Evolutionary conservation across 257 asterid genomes (phyloP).

Genomic region (Prunella vulgaris): DNA sequence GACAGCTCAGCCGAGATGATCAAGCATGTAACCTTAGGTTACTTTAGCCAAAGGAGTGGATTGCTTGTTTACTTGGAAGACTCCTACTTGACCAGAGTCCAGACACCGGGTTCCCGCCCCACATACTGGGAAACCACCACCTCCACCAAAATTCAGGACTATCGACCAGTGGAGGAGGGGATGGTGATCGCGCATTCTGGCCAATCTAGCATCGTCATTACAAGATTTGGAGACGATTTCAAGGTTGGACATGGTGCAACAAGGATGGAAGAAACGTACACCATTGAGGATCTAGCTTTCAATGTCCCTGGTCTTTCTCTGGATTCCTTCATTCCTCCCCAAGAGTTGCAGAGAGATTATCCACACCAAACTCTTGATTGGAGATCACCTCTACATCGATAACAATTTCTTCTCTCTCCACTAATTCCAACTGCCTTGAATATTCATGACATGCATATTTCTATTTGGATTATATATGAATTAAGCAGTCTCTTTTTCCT

Average conservation of each 20-base stretch:
- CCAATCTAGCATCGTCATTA: conserved; percentile 56
- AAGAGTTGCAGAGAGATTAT: conserved; percentile 46
- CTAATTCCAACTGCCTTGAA: background rate
- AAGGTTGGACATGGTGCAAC: conserved; percentile 53
- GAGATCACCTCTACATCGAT: conserved; percentile 50
- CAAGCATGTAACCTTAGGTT: conserved; percentile 64
- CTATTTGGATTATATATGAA: background rate
- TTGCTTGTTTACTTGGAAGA: conserved; percentile 61
- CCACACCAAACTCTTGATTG: conserved; percentile 42
- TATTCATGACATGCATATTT: background rate
- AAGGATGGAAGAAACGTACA: conserved; percentile 75
- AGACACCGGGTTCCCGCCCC: conserved; percentile 66
- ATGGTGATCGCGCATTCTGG: conserved; percentile 75
- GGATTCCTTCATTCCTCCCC: conserved; percentile 74
- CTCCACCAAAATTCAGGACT: conserved; percentile 65
- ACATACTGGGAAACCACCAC: conserved; percentile 79
- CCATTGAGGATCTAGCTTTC: conserved; percentile 66
- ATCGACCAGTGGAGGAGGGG: conserved; percentile 51
- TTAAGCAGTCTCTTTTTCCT: background rate
- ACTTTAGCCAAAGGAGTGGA: conserved; percentile 80
- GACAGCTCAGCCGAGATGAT: conserved; percentile 82
- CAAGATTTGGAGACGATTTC: conserved; percentile 64
- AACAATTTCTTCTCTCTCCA: background rate
- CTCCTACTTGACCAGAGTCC: conserved; percentile 75
- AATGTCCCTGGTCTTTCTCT: conserved; percentile 68